These are phyloP conservation scores for Clonostachys rosea DNA, from an alignment of 2,329 filamentous ascomycete genomes.

Conservation along the genomic window DNA sequence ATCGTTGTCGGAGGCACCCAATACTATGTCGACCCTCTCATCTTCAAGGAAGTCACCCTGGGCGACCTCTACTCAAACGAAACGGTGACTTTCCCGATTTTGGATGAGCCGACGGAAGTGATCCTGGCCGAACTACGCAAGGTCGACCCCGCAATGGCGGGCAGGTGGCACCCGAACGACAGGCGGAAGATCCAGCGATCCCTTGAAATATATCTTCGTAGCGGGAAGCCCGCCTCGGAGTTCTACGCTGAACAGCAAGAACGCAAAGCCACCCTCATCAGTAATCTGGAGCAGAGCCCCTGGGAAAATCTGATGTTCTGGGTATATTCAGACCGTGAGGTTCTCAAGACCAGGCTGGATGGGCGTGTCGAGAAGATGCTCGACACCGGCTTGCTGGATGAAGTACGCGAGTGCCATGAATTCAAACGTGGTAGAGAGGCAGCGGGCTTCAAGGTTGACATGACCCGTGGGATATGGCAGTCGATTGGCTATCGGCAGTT, in stretches of 20 bases:
- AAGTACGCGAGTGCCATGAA: constrained; percentile 39
- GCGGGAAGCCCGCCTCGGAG: constrained; percentile 76
- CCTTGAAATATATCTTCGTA: constrained; percentile 83
- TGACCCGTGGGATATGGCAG: constrained; percentile 85
- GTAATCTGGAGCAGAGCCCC: constrained; percentile 10
- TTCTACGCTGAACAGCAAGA: constrained; percentile 75
- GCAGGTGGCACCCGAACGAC: constrained; percentile 92
- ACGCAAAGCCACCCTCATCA: constrained; percentile 23
- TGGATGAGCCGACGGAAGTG: constrained; percentile 65
- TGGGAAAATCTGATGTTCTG: constrained; percentile 73
- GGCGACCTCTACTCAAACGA: constrained; percentile 19
- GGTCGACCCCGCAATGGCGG: constrained; percentile 86
- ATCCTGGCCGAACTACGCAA: constrained; percentile 70
- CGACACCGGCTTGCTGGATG: constrained; percentile 41
- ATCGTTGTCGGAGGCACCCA: constrained; percentile 93
- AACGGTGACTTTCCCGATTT: constrained; percentile 52
- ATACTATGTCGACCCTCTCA: constrained; percentile 86
- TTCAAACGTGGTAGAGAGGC: constrained; percentile 27
- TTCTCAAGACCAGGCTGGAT: constrained; percentile 68
- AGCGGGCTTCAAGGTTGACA: constrained; percentile 56
- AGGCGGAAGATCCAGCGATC: constrained; percentile 84
- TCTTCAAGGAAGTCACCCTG: constrained; percentile 66
- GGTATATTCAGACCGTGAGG: constrained; percentile 71
- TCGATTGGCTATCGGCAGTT: constrained; percentile 97
- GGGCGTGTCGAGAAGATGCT: constrained; percentile 83